phyloP scores from a whole-genome alignment of 352 stramenopile genomes.

The Phytophthora pini region DNA sequence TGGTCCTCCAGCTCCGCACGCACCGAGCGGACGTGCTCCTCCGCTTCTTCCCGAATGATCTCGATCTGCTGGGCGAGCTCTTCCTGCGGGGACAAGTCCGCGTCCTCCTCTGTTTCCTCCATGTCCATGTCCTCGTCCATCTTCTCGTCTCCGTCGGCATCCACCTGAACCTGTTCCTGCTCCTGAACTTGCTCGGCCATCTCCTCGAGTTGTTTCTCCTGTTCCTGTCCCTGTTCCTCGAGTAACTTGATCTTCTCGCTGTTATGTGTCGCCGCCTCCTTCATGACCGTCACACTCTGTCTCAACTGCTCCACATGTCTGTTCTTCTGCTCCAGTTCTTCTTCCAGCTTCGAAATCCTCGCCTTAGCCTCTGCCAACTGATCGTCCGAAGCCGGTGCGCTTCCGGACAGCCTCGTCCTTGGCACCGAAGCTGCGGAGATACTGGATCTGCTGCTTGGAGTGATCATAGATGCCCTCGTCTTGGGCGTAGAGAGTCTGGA shows the following conservation, averaged over 20 bases:
- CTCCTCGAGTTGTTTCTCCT: slow-evolving; percentile 23
- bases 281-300: slow-evolving; percentile 62
- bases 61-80: slow-evolving; percentile 61
- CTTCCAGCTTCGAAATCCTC: slow-evolving; percentile 64
- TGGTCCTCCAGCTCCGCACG: slow-evolving; percentile 73
- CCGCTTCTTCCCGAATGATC: slow-evolving; percentile 56
- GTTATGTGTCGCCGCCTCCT: slow-evolving; percentile 40
- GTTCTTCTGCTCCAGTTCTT: slow-evolving; percentile 77
- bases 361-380: slow-evolving; percentile 58
- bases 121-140: slow-evolving; percentile 47
- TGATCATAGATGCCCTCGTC: slow-evolving; percentile 30
- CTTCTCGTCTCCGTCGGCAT: slow-evolving; percentile 32
- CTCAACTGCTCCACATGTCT: slow-evolving; percentile 71
- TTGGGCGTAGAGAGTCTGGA: slow-evolving; percentile 24
- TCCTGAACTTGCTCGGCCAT: slow-evolving; percentile 4
- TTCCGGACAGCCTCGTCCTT: slow-evolving; percentile 35
- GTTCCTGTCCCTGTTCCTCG: slow-evolving; percentile 33
- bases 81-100: slow-evolving; percentile 41
- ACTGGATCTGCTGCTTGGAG: slow-evolving; percentile 15
- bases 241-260: slow-evolving; percentile 39
- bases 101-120: slow-evolving; percentile 19
- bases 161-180: slow-evolving; percentile 11
- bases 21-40: slow-evolving; percentile 65
- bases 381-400: slow-evolving; percentile 39
- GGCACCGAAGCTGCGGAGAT: slow-evolving; percentile 4